Evolutionary conservation across 2,329 filamentous ascomycete species (phyloP).

Genomic region (Incumbomyces lentus): DNA sequence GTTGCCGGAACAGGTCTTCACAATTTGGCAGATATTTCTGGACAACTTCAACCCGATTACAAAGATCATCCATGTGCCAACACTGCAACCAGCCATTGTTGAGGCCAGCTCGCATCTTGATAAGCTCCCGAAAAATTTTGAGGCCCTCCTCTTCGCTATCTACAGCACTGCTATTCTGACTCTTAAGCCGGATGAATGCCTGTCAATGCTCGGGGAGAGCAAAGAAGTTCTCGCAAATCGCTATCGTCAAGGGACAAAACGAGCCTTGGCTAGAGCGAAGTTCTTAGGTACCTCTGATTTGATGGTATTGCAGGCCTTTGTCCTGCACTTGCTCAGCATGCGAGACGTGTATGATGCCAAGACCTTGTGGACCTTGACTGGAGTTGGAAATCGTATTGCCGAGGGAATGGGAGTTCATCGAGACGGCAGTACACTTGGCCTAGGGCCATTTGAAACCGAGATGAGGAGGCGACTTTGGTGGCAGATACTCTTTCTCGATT

Average conservation of each 20-base stretch:
- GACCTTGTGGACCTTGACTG: constrained; percentile 35
- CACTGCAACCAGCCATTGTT: constrained; percentile 54
- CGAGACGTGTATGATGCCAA: constrained; percentile 34
- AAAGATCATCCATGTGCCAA: constrained; percentile 63
- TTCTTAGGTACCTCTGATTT: constrained; percentile 53
- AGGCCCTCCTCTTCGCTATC: constrained; percentile 50
- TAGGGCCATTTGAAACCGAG: constrained; percentile 42
- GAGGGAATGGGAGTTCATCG: constrained; percentile 29
- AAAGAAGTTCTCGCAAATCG: constrained; percentile 39
- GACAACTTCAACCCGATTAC: constrained; percentile 65
- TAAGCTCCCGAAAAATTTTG: constrained; percentile 28
- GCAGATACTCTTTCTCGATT: constrained; percentile 38
- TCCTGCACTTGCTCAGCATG: constrained; percentile 47
- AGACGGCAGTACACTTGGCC: constrained; percentile 36
- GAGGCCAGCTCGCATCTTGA: constrained; percentile 41
- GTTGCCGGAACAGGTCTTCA: constrained; percentile 39
- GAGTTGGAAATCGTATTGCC: constrained; percentile 33
- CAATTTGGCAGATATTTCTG: constrained; percentile 64
- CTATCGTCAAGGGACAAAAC: constrained; percentile 54
- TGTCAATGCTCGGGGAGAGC: constrained; percentile 45
- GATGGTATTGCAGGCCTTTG: constrained; percentile 51
- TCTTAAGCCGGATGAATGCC: constrained; percentile 27
- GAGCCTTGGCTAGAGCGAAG: constrained; percentile 52
- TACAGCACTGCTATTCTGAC: constrained; percentile 50
- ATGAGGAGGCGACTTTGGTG: constrained; percentile 32